phyloP scores from a whole-genome alignment of 1,284 basidiomycete species.

The Naganishia liquefaciens region DNA sequence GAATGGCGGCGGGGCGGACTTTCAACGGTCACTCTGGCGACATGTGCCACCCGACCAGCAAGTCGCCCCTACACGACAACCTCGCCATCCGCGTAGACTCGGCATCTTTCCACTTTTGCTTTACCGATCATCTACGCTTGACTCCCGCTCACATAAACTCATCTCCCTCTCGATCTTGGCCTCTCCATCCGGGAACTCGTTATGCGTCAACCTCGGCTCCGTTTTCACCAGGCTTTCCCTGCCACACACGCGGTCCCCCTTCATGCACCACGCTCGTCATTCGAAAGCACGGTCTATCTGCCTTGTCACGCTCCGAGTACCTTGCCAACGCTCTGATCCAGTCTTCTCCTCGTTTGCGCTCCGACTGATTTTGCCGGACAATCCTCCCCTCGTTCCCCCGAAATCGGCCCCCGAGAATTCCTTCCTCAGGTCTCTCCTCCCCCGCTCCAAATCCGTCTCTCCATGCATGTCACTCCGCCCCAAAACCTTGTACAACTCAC shows the following conservation, averaged over 20 bases:
- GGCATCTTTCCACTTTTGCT: not conserved
- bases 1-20: too few relatives aligned
- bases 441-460: not conserved
- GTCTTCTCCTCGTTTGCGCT: too few relatives aligned
- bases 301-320: too few relatives aligned
- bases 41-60: too few relatives aligned
- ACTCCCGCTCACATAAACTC: not conserved
- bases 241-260: too few relatives aligned
- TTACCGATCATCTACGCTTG: not conserved
- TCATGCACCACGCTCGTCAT: too few relatives aligned
- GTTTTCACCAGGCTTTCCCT: not conserved
- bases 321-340: too few relatives aligned
- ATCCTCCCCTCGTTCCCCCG: too few relatives aligned
- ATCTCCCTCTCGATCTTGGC: not conserved
- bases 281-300: too few relatives aligned
- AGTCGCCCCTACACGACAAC: not conserved
- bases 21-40: too few relatives aligned
- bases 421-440: not conserved
- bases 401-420: not conserved
- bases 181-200: not conserved
- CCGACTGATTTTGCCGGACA: too few relatives aligned
- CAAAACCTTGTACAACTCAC: conserved; percentile 42
- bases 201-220: not conserved
- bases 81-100: not conserved
- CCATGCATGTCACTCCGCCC: too few relatives aligned